Base-by-base conservation (phyloP, 2,329 filamentous ascomycete genomes). In the Ceratocystis alfenasii region DNA sequence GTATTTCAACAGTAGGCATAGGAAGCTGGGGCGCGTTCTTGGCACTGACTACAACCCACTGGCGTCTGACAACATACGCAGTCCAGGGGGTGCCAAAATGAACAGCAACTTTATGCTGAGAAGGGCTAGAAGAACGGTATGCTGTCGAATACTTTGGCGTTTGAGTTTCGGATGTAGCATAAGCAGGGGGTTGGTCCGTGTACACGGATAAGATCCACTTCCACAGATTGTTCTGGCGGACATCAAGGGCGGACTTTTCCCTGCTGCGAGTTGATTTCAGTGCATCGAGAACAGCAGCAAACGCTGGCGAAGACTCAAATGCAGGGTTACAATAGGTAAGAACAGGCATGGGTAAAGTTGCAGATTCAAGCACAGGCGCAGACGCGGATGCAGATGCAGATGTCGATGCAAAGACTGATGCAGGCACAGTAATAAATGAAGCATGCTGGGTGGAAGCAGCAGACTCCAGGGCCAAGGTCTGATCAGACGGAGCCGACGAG, bases 11-110 rank as follows among this genome's bases (percentile, higher is more conserved):
- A n/a, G 46, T 44, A 60, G 63, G 30, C 28, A 46, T 59, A 17
- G 61, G 30, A n/a, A 60, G 36, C 28, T 71, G 70, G 41, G 70
- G 71, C n/a, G 71, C 71, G 65, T 75, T 73, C 66, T 78, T 78
- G 57, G 74, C 72, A 66, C 75, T 74, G 69, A 78, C 73, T 22
- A 78, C 73, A 30, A 74, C 71, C 75, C 76, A 78, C 69, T 71
- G 70, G 44, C 71, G 67, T 17, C 71, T 70, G 20, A 77, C 69
- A 44, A 74, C 66, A 44, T 71, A 74, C 62, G 73, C 72, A 12
- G 76, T 77, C 76, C 76, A 78, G 62, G 73, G 69, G 44, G 73
- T 70, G 55, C 73, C 73, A 10, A 74, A 70, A 66, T 75, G 74
- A 33, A 72, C 70, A 3, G 62, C 53, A 12, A 50, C 30, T 36